phyloP scores from a whole-genome alignment of 495 filamentous ascomycete genomes.

The Aspergillus homomorphus region DNA sequence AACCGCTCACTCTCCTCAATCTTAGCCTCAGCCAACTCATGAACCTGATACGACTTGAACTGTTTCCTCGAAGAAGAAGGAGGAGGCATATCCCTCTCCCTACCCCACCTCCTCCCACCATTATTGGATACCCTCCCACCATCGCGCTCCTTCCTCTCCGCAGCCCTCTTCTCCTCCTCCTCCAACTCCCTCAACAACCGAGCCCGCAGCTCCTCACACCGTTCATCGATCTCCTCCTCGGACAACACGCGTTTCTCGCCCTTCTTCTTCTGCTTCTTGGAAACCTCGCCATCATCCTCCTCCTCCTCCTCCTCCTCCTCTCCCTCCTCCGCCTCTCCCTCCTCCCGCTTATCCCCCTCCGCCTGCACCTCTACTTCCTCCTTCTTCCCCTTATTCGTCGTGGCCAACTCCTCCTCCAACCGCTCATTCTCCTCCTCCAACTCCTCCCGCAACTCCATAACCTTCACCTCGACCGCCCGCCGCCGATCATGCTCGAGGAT shows the following conservation, averaged over 20 bases:
- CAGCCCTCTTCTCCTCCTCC: conserved; percentile 17
- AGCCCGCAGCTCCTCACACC: conserved; percentile 31
- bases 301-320: conserved; percentile 60
- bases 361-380: conserved; percentile 15
- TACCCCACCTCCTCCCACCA: conserved; percentile 1
- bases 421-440: conserved; percentile 78
- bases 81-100: conserved; percentile 2
- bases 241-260: conserved; percentile 17
- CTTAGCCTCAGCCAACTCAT: conserved; percentile 95
- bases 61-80: conserved; percentile 31
- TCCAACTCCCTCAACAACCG: conserved; percentile 35
- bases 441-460: conserved; percentile 83
- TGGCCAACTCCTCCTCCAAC: conserved; percentile 28
- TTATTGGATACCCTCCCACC: background rate
- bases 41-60: conserved; percentile 89
- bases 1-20: conserved; percentile 91
- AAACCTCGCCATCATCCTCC: conserved; percentile 35
- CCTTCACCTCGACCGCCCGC: conserved; percentile 84
- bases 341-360: conserved; percentile 74
- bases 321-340: conserved; percentile 34
- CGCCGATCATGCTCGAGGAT: conserved; percentile 92
- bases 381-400: conserved; percentile 11
- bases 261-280: background rate
- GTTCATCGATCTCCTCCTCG: conserved; percentile 16
- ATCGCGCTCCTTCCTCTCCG: conserved; percentile 8